These are phyloP conservation scores for Dictyostelium brefeldianum DNA, from an alignment of 78 protist genomes.

Conservation along the genomic window DNA sequence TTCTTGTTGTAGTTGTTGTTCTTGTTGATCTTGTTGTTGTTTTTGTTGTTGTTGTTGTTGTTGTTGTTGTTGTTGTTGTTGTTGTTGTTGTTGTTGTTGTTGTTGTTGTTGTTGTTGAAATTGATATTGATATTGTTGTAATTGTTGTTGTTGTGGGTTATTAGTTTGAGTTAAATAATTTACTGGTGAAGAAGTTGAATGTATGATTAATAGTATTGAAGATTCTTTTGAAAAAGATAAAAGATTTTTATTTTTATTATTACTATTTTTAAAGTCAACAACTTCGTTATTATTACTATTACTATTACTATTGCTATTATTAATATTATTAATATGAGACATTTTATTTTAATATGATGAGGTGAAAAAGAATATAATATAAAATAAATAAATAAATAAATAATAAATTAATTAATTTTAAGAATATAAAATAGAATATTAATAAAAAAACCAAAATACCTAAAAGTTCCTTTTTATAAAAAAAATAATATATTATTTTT, in stretches of 20 bases:
- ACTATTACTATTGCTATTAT: background rate
- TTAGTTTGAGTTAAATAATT: background rate
- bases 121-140: background rate
- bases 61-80: no score
- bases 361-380: no score
- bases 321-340: background rate
- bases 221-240: constrained; percentile 35
- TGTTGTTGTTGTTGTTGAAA: background rate
- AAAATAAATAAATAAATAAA: no score
- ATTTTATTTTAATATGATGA: background rate
- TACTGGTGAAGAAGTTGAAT: constrained; percentile 11
- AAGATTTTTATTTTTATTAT: background rate
- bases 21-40: background rate
- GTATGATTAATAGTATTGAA: constrained; percentile 2
- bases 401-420: no score
- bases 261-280: background rate
- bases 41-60: background rate
- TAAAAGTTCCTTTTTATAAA: background rate
- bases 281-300: background rate
- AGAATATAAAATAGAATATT: no score
- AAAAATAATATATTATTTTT: background rate
- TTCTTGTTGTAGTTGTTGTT: background rate
- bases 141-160: background rate
- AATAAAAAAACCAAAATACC: no score
- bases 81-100: background rate